Conservation (phyloP, 306 rosid species). For the Pyrus bretschneideri region DNA sequence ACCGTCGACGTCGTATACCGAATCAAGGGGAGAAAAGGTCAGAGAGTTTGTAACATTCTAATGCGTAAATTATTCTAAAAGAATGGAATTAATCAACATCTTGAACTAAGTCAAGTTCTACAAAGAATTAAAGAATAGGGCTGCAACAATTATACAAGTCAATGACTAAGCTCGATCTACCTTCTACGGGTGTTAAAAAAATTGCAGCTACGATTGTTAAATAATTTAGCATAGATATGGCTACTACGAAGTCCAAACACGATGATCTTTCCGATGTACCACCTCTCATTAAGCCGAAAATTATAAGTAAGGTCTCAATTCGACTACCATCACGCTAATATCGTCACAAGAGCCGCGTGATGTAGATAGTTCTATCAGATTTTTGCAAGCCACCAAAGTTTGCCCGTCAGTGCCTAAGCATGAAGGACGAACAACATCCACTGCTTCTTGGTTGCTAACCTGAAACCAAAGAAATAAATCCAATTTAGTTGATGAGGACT, state of each 20-base stretch:
- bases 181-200: background rate
- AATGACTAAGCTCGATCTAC: background rate
- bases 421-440: constrained; percentile 59
- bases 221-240: constrained; percentile 7
- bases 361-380: constrained; percentile 63
- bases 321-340: constrained; percentile 73
- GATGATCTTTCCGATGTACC: background rate
- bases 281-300: background rate
- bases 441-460: constrained; percentile 91
- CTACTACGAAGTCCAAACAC: background rate
- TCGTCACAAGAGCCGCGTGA: constrained; percentile 84
- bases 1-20: background rate
- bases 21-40: background rate
- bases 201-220: constrained; percentile 5
- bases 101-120: background rate
- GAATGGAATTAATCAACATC: constrained; percentile 11
- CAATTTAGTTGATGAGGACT: constrained; percentile 1
- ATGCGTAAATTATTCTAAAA: background rate
- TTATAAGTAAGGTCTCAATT: constrained; percentile 44
- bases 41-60: background rate
- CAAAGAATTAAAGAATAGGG: constrained; percentile 14
- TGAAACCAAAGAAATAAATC: constrained; percentile 28
- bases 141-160: constrained; percentile 6
- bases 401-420: constrained; percentile 39
- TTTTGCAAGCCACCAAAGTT: constrained; percentile 67